Evolutionary conservation across 352 stramenopile genomes (phyloP).

Genomic region (Pilasporangium apinafurcum): DNA sequence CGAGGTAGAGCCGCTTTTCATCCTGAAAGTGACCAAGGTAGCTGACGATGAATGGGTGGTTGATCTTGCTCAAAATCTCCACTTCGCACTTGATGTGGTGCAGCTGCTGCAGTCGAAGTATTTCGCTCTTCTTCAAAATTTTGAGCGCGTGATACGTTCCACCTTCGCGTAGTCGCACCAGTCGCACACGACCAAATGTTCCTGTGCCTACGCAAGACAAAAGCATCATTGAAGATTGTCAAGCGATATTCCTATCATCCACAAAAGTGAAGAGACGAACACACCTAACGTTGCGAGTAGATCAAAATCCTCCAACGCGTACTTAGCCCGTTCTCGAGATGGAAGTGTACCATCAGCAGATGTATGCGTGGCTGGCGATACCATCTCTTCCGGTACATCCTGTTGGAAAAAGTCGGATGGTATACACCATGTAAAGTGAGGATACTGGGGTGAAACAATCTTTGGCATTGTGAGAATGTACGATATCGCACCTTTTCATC

Average conservation of each 20-base stretch:
- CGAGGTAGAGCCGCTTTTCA: slow-evolving; percentile 82
- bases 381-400: slow-evolving; percentile 39
- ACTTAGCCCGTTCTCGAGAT: slow-evolving; percentile 25
- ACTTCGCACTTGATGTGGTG: slow-evolving; percentile 92
- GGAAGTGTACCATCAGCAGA: slow-evolving; percentile 26
- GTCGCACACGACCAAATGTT: slow-evolving; percentile 85
- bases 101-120: slow-evolving; percentile 85
- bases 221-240: background rate
- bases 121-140: slow-evolving; percentile 91
- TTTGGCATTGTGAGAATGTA: too few species aligned
- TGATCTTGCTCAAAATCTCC: slow-evolving; percentile 81
- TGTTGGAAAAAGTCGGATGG: slow-evolving; percentile 1
- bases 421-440: too few species aligned
- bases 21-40: slow-evolving; percentile 88
- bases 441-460: too few species aligned
- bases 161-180: slow-evolving; percentile 62
- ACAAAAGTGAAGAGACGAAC: background rate
- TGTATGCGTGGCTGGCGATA: slow-evolving; percentile 44
- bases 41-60: slow-evolving; percentile 90
- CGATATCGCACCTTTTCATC: slow-evolving; percentile 23
- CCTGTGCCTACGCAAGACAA: slow-evolving; percentile 43
- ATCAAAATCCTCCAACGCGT: slow-evolving; percentile 68
- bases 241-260: too few species aligned
- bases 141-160: slow-evolving; percentile 82
- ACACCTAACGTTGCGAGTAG: slow-evolving; percentile 65